A percentile compares a stretch with the other conserved stretches of the same genome.
Evolutionary conservation across 768 basidiomycete genomes (phyloP).

Genomic region (Russula compacta): DNA sequence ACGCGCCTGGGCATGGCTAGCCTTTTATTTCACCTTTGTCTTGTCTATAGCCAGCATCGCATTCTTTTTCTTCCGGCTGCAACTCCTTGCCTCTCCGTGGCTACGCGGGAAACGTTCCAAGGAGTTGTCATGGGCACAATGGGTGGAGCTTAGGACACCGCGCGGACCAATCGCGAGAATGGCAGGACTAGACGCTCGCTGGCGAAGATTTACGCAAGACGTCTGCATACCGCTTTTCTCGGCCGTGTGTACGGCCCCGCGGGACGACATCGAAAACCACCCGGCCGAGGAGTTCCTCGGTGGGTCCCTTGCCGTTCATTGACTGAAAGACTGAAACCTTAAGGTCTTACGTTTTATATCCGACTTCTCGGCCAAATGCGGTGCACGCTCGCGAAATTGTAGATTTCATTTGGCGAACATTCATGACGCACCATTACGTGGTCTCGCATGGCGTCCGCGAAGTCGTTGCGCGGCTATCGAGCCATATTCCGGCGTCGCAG

Average conservation of each 20-base stretch:
- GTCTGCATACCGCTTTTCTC: conserved; percentile 61
- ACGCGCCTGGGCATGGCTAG: background rate
- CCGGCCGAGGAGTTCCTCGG: conserved; percentile 61
- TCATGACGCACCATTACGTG: conserved; percentile 63
- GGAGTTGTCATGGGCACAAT: conserved; percentile 40
- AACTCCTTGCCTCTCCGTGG: conserved; percentile 27
- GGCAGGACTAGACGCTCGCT: conserved; percentile 40
- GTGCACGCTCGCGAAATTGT: background rate
- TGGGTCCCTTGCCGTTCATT: conserved; percentile 25
- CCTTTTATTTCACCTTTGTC: conserved; percentile 32
- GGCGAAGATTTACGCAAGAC: conserved; percentile 43
- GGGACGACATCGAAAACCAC: conserved; percentile 43
- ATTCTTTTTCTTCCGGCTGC: conserved; percentile 20
- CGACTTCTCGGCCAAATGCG: background rate
- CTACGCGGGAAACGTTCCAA: conserved; percentile 19
- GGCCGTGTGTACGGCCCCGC: conserved; percentile 60
- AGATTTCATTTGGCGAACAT: conserved; percentile 67
- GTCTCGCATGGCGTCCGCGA: conserved; percentile 49
- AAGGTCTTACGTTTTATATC: background rate
- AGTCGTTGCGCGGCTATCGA: conserved; percentile 44
- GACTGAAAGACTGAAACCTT: background rate
- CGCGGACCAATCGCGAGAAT: conserved; percentile 32
- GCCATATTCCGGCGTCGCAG: conserved; percentile 31
- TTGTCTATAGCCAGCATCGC: conserved; percentile 35
- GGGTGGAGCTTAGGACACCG: conserved; percentile 38